phyloP scores from a whole-genome alignment of 202 grass and related monocot species.

The Panicum virgatum region DNA sequence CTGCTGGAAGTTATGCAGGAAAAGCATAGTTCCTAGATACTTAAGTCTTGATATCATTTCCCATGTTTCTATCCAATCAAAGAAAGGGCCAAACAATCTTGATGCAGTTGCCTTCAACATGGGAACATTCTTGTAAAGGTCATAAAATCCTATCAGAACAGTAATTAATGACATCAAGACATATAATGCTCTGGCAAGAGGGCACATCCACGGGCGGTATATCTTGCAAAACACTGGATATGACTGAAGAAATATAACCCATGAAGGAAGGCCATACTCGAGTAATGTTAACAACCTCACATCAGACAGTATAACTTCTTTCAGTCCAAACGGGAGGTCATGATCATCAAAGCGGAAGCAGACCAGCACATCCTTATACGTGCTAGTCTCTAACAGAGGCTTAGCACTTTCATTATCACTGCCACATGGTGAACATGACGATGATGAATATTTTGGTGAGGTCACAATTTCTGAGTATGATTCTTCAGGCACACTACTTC shows the following conservation, averaged over 20 bases:
- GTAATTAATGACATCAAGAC: slow-evolving; percentile 80
- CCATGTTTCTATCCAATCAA: slow-evolving; percentile 98
- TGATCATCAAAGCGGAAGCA: slow-evolving; percentile 79
- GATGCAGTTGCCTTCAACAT: slow-evolving; percentile 89
- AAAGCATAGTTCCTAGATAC: slow-evolving; percentile 97
- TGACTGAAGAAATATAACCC: slow-evolving; percentile 95
- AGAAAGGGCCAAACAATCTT: slow-evolving; percentile 92
- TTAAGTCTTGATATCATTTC: slow-evolving; percentile 96
- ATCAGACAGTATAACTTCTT: slow-evolving; percentile 80
- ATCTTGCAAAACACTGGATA: slow-evolving; percentile 97
- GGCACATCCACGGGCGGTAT: slow-evolving; percentile 97
- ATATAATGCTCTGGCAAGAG: slow-evolving; percentile 72
- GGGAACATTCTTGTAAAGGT: slow-evolving; percentile 99
- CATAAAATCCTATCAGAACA: slow-evolving; percentile 98
- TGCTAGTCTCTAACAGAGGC: slow-evolving; percentile 50
- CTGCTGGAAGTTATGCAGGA: slow-evolving; percentile 83
- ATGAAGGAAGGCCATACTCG: slow-evolving; percentile 93
- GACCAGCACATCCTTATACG: slow-evolving; percentile 77
- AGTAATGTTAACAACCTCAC: slow-evolving; percentile 87
- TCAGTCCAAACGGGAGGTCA: slow-evolving; percentile 76
- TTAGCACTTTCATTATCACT: slow-evolving; percentile 46
- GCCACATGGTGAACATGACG: slow-evolving; percentile 41
- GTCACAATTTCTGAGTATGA: slow-evolving; percentile 64
- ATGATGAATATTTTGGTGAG: slow-evolving; percentile 57
- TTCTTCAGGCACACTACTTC: slow-evolving; percentile 50